phyloP scores from a whole-genome alignment of 352 stramenopile species.

The Globisporangium alternatum region DNA sequence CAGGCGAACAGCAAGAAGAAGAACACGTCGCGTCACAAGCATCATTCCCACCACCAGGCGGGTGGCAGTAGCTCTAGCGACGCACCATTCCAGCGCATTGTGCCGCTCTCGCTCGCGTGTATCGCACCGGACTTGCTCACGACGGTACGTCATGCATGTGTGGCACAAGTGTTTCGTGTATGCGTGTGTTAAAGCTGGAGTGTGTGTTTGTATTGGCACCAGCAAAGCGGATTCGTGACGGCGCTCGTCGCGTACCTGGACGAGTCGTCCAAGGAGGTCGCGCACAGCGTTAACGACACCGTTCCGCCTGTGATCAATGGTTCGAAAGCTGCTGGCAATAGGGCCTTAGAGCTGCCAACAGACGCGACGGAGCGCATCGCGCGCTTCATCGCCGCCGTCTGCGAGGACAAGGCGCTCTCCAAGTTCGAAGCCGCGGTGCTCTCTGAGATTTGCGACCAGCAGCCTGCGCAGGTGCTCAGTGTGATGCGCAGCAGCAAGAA shows the following conservation, averaged over 20 bases:
- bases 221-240: constrained; percentile 22
- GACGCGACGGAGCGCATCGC: constrained; percentile 21
- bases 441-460: constrained; percentile 41
- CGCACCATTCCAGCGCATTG: constrained; percentile 26
- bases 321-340: neutral
- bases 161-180: neutral
- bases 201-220: neutral
- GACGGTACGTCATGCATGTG: constrained; percentile 3
- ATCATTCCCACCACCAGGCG: neutral
- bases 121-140: constrained; percentile 42
- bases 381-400: constrained; percentile 34
- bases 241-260: constrained; percentile 16
- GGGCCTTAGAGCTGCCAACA: neutral
- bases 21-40: constrained; percentile 1
- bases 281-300: neutral
- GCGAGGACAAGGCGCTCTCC: constrained; percentile 37
- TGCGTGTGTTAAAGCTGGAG: neutral
- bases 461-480: constrained; percentile 29
- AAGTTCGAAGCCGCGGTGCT: constrained; percentile 48
- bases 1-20: constrained; percentile 4
- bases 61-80: neutral
- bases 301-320: neutral
- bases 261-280: neutral
- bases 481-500: constrained; percentile 23
- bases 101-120: constrained; percentile 65